phyloP scores from a whole-genome alignment of 208 protist species.

The Trichomonas vaginalis region DNA sequence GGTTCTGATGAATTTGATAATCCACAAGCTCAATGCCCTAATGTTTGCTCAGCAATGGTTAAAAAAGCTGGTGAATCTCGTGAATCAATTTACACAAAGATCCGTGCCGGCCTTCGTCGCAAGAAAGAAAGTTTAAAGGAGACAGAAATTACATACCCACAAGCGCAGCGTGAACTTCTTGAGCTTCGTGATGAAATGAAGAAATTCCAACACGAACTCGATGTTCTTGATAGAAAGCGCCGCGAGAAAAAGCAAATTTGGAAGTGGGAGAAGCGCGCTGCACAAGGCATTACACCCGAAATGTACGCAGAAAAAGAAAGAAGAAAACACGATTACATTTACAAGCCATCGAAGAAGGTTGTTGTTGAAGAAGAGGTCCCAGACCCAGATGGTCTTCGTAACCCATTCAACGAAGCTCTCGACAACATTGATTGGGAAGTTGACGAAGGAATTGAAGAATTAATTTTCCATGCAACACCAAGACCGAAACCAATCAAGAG shows the following conservation, averaged over 20 bases:
- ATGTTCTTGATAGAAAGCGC: neutral
- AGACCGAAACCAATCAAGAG: neutral
- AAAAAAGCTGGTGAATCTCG: neutral
- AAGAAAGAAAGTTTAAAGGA: neutral
- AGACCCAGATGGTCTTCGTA: neutral
- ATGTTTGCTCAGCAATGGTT: neutral
- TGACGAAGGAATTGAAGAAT: neutral
- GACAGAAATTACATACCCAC: neutral
- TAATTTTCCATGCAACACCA: neutral
- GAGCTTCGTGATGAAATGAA: neutral
- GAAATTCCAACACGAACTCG: neutral
- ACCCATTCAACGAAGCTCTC: neutral
- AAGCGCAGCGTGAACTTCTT: neutral
- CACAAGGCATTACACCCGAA: neutral
- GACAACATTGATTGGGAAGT: neutral
- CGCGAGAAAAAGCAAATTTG: neutral
- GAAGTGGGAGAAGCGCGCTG: neutral
- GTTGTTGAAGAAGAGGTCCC: neutral
- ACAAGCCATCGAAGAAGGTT: neutral
- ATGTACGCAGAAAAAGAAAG: neutral
- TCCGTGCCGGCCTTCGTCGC: neutral
- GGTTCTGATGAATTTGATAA: slow-evolving; percentile 38
- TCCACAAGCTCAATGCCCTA: neutral
- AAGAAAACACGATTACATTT: neutral
- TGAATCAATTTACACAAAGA: neutral